phyloP scores from a whole-genome alignment of 257 asterid genomes.

The Solanum chaucha region DNA sequence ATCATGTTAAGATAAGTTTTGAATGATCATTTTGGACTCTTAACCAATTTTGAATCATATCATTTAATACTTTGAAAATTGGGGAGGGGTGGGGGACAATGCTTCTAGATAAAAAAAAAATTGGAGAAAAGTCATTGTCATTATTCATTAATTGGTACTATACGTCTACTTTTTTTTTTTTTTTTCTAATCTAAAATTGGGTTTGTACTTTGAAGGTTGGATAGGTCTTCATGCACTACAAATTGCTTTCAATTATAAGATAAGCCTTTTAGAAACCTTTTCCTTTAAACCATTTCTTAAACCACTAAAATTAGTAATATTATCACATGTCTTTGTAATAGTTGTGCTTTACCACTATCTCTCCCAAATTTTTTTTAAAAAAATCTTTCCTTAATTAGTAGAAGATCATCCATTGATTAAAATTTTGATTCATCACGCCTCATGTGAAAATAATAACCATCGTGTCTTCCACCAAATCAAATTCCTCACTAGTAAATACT shows the following conservation, averaged over 20 bases:
- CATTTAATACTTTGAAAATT: not conserved
- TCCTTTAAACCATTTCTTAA: not conserved
- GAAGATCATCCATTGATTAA: not conserved
- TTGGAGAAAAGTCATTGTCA: slow-evolving; percentile 9
- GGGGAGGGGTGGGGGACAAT: not conserved
- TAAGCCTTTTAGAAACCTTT: not conserved
- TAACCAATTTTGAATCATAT: not conserved
- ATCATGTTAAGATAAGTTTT: not conserved
- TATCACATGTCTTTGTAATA: not conserved
- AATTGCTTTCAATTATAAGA: not conserved
- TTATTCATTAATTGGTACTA: not conserved
- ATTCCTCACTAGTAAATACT: not conserved
- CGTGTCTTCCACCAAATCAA: not conserved
- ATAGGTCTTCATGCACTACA: not conserved
- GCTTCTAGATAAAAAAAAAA: slow-evolving; percentile 21
- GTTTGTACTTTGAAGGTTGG: not conserved
- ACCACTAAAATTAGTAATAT: not conserved
- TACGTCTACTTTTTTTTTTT: not conserved
- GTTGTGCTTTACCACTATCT: not conserved
- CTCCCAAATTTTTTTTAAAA: not conserved
- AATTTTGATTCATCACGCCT: not conserved
- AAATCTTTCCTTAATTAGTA: not conserved
- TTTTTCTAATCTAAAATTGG: not conserved
- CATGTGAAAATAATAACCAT: not conserved
- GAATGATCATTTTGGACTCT: not conserved